Base-by-base conservation (phyloP, 495 filamentous ascomycete species). In the Chaetomium fimeti region DNA sequence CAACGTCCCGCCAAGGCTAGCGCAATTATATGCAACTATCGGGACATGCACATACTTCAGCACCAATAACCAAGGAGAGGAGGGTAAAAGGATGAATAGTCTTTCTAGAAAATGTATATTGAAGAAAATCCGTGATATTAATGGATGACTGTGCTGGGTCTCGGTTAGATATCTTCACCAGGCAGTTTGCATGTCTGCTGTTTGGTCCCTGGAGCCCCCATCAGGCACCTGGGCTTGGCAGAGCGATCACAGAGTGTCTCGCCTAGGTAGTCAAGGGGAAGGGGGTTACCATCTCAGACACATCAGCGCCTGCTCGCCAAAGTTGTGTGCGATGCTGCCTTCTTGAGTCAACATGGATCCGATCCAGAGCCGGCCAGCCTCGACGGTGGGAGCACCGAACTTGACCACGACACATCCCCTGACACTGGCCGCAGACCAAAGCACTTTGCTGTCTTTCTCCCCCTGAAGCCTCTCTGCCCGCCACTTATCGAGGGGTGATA, bases 401-500 rank as follows among this genome's bases (percentile, higher is more conserved):
- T 97, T 98, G 27, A 97, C 88, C 24, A 97, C 81, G 11, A 93
- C 87, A 68, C 91, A 96, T 2, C 91, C 91, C 9, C 93, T 83
- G 29, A 96, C 86, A 40, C 82, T 83, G 25, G 92, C 89, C 18
- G 91, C 92, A 24, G 92, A 96, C 91, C 93, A 98, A 0, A 95
- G 80, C 8, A 93, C 72, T 57, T 82, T 81, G 60, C 85, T 80
- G 24, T 76, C 73, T 64, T 77, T 80, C 74, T 89, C 89, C 71
- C 82, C 75, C 61, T 71, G 60, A 8, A 83, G 72, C 52, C 84
- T 76, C 18, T 53, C 64, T 47, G 60, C 58, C 56, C 81, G 74
- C 80, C 82, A 83, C 38, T 60, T 68, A 61, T 83, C 74, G 55
- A 73, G 63, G 36, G 72, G 68, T 51, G 74, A 80, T 53, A 74